Evolutionary conservation across 345 rosid species (phyloP).

Genomic region (Eucalyptus albens): DNA sequence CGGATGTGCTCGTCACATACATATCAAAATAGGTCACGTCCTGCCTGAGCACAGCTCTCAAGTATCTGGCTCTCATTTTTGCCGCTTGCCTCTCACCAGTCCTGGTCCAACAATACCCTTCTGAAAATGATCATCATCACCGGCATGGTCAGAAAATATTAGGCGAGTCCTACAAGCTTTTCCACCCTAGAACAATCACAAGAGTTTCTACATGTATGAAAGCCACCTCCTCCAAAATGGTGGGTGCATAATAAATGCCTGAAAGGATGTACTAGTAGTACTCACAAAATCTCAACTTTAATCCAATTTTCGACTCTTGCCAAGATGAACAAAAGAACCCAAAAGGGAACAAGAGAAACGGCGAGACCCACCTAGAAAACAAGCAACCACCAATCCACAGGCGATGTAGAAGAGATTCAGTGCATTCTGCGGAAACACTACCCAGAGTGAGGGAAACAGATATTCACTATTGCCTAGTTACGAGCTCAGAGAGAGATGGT

Average conservation of each 20-base stretch:
- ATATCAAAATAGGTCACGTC: conserved; percentile 85
- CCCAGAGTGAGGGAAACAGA: background rate
- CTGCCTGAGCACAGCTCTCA: conserved; percentile 78
- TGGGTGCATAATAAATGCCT: too few relatives aligned
- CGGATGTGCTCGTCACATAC: conserved; percentile 61
- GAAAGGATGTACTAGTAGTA: too few relatives aligned
- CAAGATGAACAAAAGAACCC: background rate
- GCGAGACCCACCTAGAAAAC: conserved; percentile 56
- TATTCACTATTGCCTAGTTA: background rate
- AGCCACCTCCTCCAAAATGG: too few relatives aligned
- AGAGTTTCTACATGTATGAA: too few relatives aligned
- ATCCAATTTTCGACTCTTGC: background rate
- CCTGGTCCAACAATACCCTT: conserved; percentile 92
- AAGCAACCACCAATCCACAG: conserved; percentile 54
- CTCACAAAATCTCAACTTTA: background rate
- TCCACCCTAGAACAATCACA: background rate
- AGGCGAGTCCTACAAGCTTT: background rate
- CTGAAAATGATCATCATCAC: conserved; percentile 5
- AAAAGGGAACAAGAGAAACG: background rate
- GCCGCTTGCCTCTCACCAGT: conserved; percentile 87
- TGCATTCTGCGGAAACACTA: conserved; percentile 41
- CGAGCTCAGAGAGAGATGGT: background rate
- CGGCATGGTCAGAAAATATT: background rate
- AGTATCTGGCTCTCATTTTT: conserved; percentile 66
- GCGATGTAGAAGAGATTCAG: conserved; percentile 59